Evolutionary conservation across 305 asterid genomes (phyloP).

Genomic region (Fraxinus platypoda): DNA sequence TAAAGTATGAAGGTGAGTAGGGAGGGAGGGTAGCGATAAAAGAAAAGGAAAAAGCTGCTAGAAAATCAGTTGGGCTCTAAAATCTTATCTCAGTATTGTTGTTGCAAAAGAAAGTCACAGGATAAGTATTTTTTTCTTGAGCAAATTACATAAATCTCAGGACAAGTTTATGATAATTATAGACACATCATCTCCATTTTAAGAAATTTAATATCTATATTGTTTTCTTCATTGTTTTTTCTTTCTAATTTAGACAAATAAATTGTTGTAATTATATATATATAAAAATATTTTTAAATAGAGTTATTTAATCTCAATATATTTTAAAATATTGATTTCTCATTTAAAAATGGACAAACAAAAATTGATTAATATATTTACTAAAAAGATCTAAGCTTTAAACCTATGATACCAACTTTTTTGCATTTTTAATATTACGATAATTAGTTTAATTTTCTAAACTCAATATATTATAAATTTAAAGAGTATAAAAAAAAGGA

Average conservation of each 20-base stretch:
- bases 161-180: neutral
- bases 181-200: neutral
- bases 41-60: neutral
- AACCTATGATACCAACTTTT: too few species aligned
- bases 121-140: neutral
- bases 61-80: neutral
- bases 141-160: neutral
- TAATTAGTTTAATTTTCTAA: too few species aligned
- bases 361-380: too few species aligned
- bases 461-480: too few species aligned
- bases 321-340: too few species aligned
- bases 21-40: neutral
- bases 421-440: too few species aligned
- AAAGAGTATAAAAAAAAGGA: too few species aligned
- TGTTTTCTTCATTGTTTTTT: neutral
- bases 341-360: too few species aligned
- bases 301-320: neutral
- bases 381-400: too few species aligned
- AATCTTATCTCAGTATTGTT: neutral
- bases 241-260: neutral
- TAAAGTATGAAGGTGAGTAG: too few species aligned
- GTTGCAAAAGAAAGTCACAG: conserved; percentile 3
- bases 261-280: too few species aligned
- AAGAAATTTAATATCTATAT: neutral
- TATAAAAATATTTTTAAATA: too few species aligned